Evolutionary conservation across 129 eudicot species (phyloP), one percentile per base, ranked within the genome.

Genomic region (Ambrosia trifida): DNA sequence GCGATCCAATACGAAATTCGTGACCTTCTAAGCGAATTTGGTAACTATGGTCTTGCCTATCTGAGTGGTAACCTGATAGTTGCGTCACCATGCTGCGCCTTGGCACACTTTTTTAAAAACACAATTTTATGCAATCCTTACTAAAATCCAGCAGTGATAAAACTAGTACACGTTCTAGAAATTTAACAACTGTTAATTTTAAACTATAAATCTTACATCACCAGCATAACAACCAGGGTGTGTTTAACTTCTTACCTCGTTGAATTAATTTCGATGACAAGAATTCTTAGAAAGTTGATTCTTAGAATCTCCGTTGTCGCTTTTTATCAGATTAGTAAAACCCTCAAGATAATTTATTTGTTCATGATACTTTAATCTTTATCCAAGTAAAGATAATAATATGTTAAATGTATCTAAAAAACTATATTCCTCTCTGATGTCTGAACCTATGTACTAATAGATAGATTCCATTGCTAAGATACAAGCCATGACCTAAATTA

Each of bases 131-230:
- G 16, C 52, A 38, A 13, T 64, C 41, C 41, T 57, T 64, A 36
- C 18, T 31, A 36, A 41, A 72, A 58, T 20, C 67, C 63, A 44
- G 19, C 30, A 32, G 14, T 16, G 7, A 72, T 17, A 72, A 59
- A 51, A 54, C 66, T 74, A 16, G 4, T 11, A 50, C 43, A 28
- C 32, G 4, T 20, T 65, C 65, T 64, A 64, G 16, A 20, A 41
- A 66, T 31, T 65, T 9, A 62, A 17, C 24, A 38, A 4, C 38
- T 9, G 12, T 33, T 56, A 20, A 31, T n/a, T 49, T 35, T 19
- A 32, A 16, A 60, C 11, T 36, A 61, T 61, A 62, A 7, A 35
- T 24, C 28, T 16, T 63, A 35, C 24, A 64, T 64, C 72, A 74
- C 7, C 52, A 24, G 54, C 35, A 35, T 74, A 51, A 49, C 36